These are phyloP conservation scores for Ascocoryne sarcoides DNA, from an alignment of 2,329 filamentous ascomycete species.

Conservation along the genomic window DNA sequence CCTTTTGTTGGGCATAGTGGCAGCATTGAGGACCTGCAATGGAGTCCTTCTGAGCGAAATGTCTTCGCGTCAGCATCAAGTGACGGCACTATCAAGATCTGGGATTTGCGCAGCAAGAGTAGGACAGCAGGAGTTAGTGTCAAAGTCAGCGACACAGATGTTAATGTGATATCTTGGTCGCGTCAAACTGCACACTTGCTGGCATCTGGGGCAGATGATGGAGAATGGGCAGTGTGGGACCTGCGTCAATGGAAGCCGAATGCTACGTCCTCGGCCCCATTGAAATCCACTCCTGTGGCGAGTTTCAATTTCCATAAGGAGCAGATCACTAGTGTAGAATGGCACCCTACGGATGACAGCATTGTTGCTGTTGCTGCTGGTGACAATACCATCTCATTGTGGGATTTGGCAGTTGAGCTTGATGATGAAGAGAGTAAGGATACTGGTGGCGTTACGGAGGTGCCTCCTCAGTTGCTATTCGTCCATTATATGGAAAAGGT, in stretches of 20 bases:
- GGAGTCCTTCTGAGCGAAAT: slow-evolving; percentile 86
- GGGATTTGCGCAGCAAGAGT: slow-evolving; percentile 89
- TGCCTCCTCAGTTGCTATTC: slow-evolving; percentile 90
- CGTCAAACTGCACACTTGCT: slow-evolving; percentile 80
- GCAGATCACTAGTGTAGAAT: slow-evolving; percentile 91
- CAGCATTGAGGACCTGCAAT: slow-evolving; percentile 91
- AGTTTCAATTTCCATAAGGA: slow-evolving; percentile 94
- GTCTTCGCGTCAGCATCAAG: slow-evolving; percentile 92
- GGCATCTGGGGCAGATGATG: slow-evolving; percentile 87
- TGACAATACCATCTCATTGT: slow-evolving; percentile 89
- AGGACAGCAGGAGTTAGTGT: slow-evolving; percentile 82
- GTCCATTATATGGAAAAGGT: slow-evolving; percentile 93
- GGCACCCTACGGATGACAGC: slow-evolving; percentile 95
- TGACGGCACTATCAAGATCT: slow-evolving; percentile 91
- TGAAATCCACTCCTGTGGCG: slow-evolving; percentile 71
- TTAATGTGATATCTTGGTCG: slow-evolving; percentile 97
- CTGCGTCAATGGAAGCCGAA: slow-evolving; percentile 83
- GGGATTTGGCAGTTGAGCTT: slow-evolving; percentile 93
- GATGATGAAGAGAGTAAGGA: slow-evolving; percentile 96
- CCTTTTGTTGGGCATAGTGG: slow-evolving; percentile 76
- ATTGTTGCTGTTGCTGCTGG: slow-evolving; percentile 87
- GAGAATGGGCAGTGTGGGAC: slow-evolving; percentile 94
- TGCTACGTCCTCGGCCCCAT: slow-evolving; percentile 33
- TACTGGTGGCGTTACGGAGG: slow-evolving; percentile 76
- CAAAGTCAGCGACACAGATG: slow-evolving; percentile 72